These are phyloP conservation scores for Dryas drummondii DNA, from an alignment of 306 rosid genomes.

Conservation along the genomic window DNA sequence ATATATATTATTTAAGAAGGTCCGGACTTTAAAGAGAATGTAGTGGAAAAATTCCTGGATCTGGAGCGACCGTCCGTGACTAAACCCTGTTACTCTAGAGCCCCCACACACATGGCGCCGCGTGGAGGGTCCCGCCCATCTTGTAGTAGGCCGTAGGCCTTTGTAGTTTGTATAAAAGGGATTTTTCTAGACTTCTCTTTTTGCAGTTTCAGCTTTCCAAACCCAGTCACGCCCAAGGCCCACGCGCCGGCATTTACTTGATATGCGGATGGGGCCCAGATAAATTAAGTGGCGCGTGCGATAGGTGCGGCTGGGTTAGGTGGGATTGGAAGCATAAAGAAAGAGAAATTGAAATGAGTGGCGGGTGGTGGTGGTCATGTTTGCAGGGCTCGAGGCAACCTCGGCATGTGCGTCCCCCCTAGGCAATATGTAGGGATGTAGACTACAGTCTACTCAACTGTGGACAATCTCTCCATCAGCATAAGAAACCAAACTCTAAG, in stretches of 20 bases:
- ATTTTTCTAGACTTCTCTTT: neutral
- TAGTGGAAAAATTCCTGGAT: constrained; percentile 19
- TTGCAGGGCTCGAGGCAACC: constrained; percentile 58
- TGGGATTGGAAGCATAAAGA: neutral
- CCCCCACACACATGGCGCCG: neutral
- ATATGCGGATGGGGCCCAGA: neutral
- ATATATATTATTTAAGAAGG: too few species aligned
- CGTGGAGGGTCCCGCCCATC: neutral
- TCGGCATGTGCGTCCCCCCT: constrained; percentile 37
- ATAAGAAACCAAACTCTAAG: too few species aligned
- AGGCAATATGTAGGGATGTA: neutral
- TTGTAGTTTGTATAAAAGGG: neutral
- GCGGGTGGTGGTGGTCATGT: constrained; percentile 6
- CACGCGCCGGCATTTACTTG: neutral
- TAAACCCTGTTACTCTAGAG: neutral
- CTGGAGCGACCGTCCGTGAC: constrained; percentile 42
- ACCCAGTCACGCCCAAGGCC: neutral
- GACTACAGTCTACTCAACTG: too few species aligned
- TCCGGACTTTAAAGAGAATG: constrained; percentile 25
- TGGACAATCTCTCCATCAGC: too few species aligned
- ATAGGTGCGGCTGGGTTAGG: neutral
- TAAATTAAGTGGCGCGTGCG: neutral
- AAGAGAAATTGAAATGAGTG: neutral
- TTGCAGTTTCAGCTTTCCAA: neutral
- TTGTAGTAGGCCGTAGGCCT: neutral